Base-by-base conservation (phyloP, 202 grass and related monocot genomes). In the Brachypodium distachyon region DNA sequence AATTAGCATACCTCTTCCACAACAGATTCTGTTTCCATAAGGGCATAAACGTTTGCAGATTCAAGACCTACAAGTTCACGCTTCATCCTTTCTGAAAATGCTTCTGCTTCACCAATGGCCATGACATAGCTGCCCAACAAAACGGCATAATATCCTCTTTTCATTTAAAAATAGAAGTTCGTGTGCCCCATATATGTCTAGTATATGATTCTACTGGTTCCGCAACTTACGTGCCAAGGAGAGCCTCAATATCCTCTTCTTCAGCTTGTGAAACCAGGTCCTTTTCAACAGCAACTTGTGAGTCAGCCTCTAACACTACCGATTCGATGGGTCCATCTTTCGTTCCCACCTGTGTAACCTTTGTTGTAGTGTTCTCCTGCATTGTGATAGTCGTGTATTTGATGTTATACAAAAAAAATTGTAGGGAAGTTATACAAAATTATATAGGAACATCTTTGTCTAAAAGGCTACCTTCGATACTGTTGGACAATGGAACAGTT, bases 41-140 rank as follows among this genome's bases (percentile, higher is more conserved):
- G 75, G 25, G 95, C 84, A 86, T 98, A 93, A 58, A 98, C 91
- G 87, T 98, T 98, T 94, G 95, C 95, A 46, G 86, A 91, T 88
- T 98, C 95, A 48, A 98, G 73, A 48, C 85, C 95, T 70, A 92
- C 80, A 29, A 98, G 95, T 84, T 98, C 95, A 59, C 95, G 82
- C 74, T 94, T 97, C 87, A 97, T 88, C 60, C 91, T 88, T 81
- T 94, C 84, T n/a, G 95, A 97, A 90, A 97, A 97, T 44, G 87
- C 95, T 68, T 97, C 95, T 73, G 95, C 95, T 90, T 92, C 95
- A 62, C 95, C 82, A 77, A 97, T 87, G 66, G 88, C 91, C 87
- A 94, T 94, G 71, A 97, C 87, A 85, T 94, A 97, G 72, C 95
- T 97, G 48, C 19, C 17, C 37, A 80, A 53, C 14, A 67, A 25